These are phyloP conservation scores for Penicillium glabrum DNA, from an alignment of 2,329 filamentous ascomycete genomes.

Conservation along the genomic window DNA sequence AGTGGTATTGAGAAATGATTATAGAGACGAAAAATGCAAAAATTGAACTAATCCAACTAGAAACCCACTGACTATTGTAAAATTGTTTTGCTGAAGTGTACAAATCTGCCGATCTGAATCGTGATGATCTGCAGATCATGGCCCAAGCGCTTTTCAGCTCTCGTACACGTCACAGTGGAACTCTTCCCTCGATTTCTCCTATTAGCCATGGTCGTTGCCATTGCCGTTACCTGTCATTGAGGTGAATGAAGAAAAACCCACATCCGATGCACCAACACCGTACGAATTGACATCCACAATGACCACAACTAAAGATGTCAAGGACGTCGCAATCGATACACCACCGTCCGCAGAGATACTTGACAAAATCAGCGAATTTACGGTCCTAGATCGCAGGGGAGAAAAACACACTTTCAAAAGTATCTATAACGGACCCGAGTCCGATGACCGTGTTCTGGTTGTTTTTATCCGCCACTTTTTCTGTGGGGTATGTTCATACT, in stretches of 20 bases:
- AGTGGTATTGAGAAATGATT: no score
- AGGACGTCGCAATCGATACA: background rate
- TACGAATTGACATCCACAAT: background rate
- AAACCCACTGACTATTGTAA: no score
- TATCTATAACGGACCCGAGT: constrained; percentile 48
- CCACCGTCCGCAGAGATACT: background rate
- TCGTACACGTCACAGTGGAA: no score
- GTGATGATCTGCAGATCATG: no score
- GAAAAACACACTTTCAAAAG: constrained; percentile 62
- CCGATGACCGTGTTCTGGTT: constrained; percentile 59
- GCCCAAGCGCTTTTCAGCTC: no score
- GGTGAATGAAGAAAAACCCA: background rate
- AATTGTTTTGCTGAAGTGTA: no score
- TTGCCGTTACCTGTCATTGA: background rate
- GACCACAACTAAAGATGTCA: background rate
- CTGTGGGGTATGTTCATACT: constrained; percentile 62
- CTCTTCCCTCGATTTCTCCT: no score
- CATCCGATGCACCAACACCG: background rate
- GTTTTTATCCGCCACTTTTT: constrained; percentile 80
- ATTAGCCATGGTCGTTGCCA: no score
- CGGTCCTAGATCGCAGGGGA: constrained; percentile 62
- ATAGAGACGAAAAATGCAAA: no score
- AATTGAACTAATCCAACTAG: no score
- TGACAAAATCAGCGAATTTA: constrained; percentile 11
- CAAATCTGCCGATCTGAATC: no score